Conservation (phyloP, 192 early-diverging fungal genomes). For the Geranomyces variabilis region DNA sequence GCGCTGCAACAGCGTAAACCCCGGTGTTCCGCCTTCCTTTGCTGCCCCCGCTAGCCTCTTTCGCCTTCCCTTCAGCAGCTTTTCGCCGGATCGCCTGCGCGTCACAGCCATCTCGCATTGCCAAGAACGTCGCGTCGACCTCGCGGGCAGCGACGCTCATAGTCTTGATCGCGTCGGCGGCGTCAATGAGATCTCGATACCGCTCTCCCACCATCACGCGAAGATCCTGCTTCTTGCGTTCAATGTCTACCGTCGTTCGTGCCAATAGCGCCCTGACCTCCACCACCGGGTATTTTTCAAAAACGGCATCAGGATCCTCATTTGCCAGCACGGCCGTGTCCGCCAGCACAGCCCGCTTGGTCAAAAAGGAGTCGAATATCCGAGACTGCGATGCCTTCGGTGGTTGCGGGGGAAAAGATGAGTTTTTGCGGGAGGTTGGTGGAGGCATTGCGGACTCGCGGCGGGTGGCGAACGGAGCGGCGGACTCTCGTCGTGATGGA, state of each 20-base stretch:
- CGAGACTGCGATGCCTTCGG: background rate
- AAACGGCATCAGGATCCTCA: conserved; percentile 50
- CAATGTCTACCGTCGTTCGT: conserved; percentile 65
- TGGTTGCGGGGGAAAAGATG: background rate
- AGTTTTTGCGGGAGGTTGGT: conserved; percentile 5
- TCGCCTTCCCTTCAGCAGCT: background rate
- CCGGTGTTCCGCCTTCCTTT: conserved; percentile 31
- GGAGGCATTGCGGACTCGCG: background rate
- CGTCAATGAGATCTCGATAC: conserved; percentile 83
- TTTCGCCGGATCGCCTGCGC: conserved; percentile 45
- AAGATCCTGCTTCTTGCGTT: conserved; percentile 79
- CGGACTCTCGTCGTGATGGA: background rate
- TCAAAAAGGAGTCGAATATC: background rate
- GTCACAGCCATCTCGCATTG: conserved; percentile 62
- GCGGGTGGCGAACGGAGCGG: background rate
- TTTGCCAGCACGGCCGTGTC: background rate
- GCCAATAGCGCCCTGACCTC: conserved; percentile 44
- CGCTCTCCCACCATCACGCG: conserved; percentile 84
- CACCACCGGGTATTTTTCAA: conserved; percentile 45
- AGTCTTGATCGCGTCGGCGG: conserved; percentile 75
- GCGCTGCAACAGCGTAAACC: conserved; percentile 72
- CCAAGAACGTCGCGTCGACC: conserved; percentile 60
- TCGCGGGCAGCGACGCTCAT: conserved; percentile 65
- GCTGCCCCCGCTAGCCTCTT: background rate
- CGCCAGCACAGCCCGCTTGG: background rate